Evolutionary conservation across 2,329 filamentous ascomycete species (phyloP), one percentile per base, ranked within the genome.

Genomic region (Aspergillus brunneoviolaceus): DNA sequence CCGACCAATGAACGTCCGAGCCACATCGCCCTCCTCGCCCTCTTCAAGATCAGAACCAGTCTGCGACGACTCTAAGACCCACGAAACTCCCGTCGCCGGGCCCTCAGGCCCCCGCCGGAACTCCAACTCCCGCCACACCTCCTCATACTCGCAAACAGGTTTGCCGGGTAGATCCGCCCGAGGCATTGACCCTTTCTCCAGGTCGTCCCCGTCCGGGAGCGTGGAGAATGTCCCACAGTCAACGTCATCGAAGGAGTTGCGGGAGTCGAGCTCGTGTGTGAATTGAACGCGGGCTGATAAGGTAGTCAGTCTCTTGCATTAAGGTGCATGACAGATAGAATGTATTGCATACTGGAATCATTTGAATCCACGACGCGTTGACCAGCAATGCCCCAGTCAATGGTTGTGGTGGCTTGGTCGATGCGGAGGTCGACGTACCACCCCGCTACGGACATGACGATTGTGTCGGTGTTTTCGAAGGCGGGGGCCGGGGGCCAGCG

Each of bases 61-160:
- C 29, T 61, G 66, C 0, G 67, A 70, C 60, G 67, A 70, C 60
- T 74, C 73, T 0, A 74, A 56, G 23, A 75, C 63, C 70, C 72
- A 74, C 1, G 72, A 72, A 5, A 72, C 45, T 3, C 67, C 68
- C 10, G 55, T 62, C 0, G 53, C 19, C 1, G 55, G 16, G 0
- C 70, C 72, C 14, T 73, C 68, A 0, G 74, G 75, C 2, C 75
- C 70, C 2, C 61, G 54, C 9, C 55, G 57, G 11, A 79, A 68
- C 2, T 74, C 67, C 2, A 77, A 71, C 48, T 86, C 83, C 1
- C 76, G 72, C 88, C 88, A 91, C 2, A 89, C 70, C 72, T 91
- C 89, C 70, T 90, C 87, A 65, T 92, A 91, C 7, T 71, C 67
- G 3, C 69, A 69, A 0, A 75, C 60, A 2, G 71, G 72, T 10